A percentile compares a stretch with the other conserved stretches of the same genome.
Evolutionary conservation across 805 yeast species (phyloP).

Genomic region (Saccharomyces eubayanus): DNA sequence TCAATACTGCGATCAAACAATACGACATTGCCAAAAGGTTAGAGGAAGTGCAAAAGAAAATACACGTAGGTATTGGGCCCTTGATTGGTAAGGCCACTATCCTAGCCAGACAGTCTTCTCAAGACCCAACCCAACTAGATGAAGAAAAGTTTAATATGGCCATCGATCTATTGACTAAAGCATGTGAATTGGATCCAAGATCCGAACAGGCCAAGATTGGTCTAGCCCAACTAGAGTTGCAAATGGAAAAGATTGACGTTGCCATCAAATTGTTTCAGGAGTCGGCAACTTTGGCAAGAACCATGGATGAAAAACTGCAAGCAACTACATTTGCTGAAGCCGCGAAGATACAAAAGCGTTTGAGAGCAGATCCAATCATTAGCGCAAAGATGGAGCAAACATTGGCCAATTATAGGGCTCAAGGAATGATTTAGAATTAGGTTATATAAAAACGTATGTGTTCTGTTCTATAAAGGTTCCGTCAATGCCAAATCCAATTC

Average conservation of each 20-base stretch:
- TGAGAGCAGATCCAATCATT: conserved; percentile 56
- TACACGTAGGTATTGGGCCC: conserved; percentile 82
- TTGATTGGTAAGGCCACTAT: conserved; percentile 81
- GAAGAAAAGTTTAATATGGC: conserved; percentile 46
- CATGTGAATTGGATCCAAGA: conserved; percentile 76
- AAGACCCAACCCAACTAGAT: conserved; percentile 20
- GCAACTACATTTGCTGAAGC: conserved; percentile 89
- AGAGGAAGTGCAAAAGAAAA: conserved; percentile 59
- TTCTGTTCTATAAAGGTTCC: conserved; percentile 1
- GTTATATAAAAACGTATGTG: neutral
- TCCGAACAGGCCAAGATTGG: conserved; percentile 79
- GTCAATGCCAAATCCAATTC: conserved; percentile 24
- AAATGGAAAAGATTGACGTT: conserved; percentile 65
- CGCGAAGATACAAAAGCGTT: conserved; percentile 71
- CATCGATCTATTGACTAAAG: conserved; percentile 57
- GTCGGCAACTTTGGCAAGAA: conserved; percentile 69
- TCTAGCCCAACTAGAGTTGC: conserved; percentile 78
- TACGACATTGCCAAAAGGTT: conserved; percentile 80
- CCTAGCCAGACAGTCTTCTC: conserved; percentile 42
- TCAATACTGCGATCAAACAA: conserved; percentile 64
- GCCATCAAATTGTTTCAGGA: conserved; percentile 73
- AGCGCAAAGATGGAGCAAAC: conserved; percentile 52
- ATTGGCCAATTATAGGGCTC: conserved; percentile 30
- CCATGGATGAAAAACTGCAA: conserved; percentile 73
- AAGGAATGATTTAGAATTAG: conserved; percentile 18